Base-by-base conservation (phyloP, 2,329 filamentous ascomycete species). In the Talaromyces albobiverticillius region DNA sequence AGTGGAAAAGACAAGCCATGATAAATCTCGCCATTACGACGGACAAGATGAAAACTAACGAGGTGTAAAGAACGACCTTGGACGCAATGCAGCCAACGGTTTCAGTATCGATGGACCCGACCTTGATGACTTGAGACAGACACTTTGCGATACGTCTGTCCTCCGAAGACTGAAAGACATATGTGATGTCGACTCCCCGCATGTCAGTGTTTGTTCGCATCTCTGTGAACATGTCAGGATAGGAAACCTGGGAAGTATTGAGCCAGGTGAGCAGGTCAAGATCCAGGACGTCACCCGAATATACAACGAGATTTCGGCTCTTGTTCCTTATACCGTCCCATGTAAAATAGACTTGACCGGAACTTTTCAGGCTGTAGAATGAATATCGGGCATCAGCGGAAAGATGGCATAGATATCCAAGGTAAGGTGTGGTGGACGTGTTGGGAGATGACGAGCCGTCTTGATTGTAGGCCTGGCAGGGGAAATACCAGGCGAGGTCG, bases 51-150 rank as follows among this genome's bases (percentile, higher is more conserved):
- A 99, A 89, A 51, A 88, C 85, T 59, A 99, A 78, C 3, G 93
- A 95, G 50, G 95, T 86, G 67, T 99, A 99, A 41, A 99, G 85
- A 3, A 99, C 94, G 23, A 99, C 92, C 74, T 96, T 89, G 60
- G 93, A 96, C 2, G 94, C 94, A 69, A 99, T 99, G 75, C 94
- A 99, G 14, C 94, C 94, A 46, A 99, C 89, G 6, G 90, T 95
- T 64, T 95, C 92, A 0, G 94, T 97, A 66, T 99, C 95, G 57
- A 99, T 88, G 11, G 88, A 92, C 55, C 94, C 94, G 49, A 99
- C 94, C 71, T 93, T 95, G 81, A 96, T 90, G 60, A 95, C 95
- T 65, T 99, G 86, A 58, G 91, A 85, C 59, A 99, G 84, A 71
- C 94, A 99, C 68, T 90, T 84, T 11, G 89, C 92, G 47, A 93